Evolutionary conservation across 1,284 basidiomycete species (phyloP).

Genomic region (Irpex rosettiformis): DNA sequence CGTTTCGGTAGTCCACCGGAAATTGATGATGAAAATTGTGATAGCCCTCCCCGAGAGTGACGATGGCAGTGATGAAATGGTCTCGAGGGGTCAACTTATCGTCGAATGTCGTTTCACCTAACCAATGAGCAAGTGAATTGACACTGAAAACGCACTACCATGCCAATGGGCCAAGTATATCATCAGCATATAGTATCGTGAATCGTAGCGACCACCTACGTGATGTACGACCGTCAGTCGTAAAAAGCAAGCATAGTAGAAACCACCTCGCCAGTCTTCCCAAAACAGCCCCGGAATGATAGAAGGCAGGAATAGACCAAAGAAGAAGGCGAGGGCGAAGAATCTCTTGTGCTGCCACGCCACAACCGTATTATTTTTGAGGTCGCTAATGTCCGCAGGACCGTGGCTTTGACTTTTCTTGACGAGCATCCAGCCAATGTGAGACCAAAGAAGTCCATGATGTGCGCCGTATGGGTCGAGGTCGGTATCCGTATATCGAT

Average conservation of each 20-base stretch:
- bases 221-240: conserved; percentile 75
- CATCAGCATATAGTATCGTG: not conserved
- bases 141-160: conserved; percentile 82
- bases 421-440: conserved; percentile 88
- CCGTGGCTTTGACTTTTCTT: conserved; percentile 78
- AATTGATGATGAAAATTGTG: conserved; percentile 92
- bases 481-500: conserved; percentile 87
- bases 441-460: conserved; percentile 71
- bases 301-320: conserved; percentile 75
- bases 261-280: conserved; percentile 79
- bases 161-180: not conserved
- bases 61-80: conserved; percentile 80
- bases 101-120: conserved; percentile 85
- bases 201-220: conserved; percentile 38
- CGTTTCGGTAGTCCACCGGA: conserved; percentile 81
- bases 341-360: conserved; percentile 84
- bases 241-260: conserved; percentile 76
- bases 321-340: conserved; percentile 34
- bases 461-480: conserved; percentile 87
- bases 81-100: conserved; percentile 81
- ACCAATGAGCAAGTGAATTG: conserved; percentile 89
- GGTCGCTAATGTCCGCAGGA: conserved; percentile 74
- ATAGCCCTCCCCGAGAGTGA: conserved; percentile 84
- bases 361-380: conserved; percentile 70
- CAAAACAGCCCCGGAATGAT: conserved; percentile 73